A percentile compares a stretch with the other conserved stretches of the same genome.
These are phyloP conservation scores for Verticillium klebahnii DNA, from an alignment of 2,329 filamentous ascomycete species.

Conservation along the genomic window DNA sequence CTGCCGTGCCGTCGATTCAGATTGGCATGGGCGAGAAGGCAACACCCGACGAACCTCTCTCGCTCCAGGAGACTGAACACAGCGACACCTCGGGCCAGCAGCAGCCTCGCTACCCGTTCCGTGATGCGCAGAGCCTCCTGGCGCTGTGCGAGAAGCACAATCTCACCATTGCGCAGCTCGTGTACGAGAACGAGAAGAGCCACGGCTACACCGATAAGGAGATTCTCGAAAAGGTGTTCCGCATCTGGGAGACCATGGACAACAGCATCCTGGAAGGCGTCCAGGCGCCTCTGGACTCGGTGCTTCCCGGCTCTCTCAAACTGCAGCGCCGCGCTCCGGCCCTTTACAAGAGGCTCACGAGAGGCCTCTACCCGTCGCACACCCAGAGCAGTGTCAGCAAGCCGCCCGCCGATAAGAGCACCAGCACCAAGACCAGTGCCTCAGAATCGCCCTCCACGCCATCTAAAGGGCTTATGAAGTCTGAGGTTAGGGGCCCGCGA, in stretches of 20 bases:
- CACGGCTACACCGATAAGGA: slow-evolving; percentile 45
- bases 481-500: slow-evolving; percentile 19
- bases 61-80: not conserved
- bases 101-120: slow-evolving; percentile 41
- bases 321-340: slow-evolving; percentile 41
- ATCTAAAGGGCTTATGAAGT: not conserved
- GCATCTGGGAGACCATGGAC: slow-evolving; percentile 49
- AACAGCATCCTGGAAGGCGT: slow-evolving; percentile 45
- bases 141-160: slow-evolving; percentile 44
- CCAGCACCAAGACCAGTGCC: slow-evolving; percentile 2
- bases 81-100: slow-evolving; percentile 8
- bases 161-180: slow-evolving; percentile 45
- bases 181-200: slow-evolving; percentile 49
- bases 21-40: not conserved
- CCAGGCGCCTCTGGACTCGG: slow-evolving; percentile 35
- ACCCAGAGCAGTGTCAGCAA: slow-evolving; percentile 14
- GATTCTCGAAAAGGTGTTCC: slow-evolving; percentile 39
- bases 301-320: slow-evolving; percentile 42
- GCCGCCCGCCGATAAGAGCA: not conserved
- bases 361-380: slow-evolving; percentile 38
- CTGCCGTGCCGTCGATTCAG: not conserved
- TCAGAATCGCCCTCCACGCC: not conserved
- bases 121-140: slow-evolving; percentile 39
- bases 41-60: slow-evolving; percentile 1
- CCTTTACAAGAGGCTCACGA: slow-evolving; percentile 37